Conservation (phyloP, 352 stramenopile genomes). For the Globisporangium spinosum region DNA sequence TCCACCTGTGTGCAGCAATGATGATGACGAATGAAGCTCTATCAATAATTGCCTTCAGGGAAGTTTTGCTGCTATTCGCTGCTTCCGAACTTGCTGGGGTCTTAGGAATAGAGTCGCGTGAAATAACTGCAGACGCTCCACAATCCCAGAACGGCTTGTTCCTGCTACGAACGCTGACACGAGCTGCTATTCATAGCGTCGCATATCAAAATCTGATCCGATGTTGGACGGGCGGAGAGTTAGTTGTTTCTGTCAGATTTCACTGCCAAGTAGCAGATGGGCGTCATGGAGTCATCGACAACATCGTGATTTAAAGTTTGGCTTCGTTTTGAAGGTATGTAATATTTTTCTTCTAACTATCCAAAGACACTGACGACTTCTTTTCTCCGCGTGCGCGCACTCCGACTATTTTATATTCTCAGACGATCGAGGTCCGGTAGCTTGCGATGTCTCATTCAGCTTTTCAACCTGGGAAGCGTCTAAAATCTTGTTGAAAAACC, state of each 20-base stretch:
- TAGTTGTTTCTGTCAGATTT: neutral
- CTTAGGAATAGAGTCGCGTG: neutral
- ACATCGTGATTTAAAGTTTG: neutral
- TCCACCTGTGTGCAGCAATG: neutral
- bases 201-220: neutral
- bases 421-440: neutral
- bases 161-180: neutral
- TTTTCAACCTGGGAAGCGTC: constrained; percentile 43
- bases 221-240: neutral
- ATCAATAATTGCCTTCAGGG: neutral
- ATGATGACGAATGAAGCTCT: neutral
- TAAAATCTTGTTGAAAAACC: constrained; percentile 71
- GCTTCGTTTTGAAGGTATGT: neutral
- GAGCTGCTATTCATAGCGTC: neutral
- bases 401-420: constrained; percentile 14
- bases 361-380: neutral
- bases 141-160: neutral
- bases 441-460: constrained; percentile 18
- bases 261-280: too few species aligned
- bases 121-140: neutral
- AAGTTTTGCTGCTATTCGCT: neutral
- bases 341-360: constrained; percentile 1
- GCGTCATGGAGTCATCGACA: neutral
- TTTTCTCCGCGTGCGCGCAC: neutral
- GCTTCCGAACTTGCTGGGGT: too few species aligned